Evolutionary conservation across 768 basidiomycete species (phyloP).

Genomic region (Phylloporus rhodoxanthus): DNA sequence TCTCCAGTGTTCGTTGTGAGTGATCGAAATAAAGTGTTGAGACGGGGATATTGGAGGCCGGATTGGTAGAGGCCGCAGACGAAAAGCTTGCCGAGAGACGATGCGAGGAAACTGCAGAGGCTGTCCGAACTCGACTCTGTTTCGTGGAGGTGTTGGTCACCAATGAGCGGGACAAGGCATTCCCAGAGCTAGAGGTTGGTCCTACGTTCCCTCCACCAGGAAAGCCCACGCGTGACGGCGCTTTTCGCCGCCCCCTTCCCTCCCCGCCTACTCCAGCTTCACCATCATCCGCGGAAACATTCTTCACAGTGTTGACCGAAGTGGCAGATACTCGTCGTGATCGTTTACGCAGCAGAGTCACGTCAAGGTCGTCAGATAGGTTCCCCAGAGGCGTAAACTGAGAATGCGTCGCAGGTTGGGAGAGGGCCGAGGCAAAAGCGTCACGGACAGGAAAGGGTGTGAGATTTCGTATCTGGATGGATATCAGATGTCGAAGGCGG

Average conservation of each 20-base stretch:
- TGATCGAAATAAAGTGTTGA: constrained; percentile 46
- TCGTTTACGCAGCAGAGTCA: constrained; percentile 53
- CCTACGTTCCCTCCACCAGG: constrained; percentile 18
- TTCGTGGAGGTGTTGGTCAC: constrained; percentile 24
- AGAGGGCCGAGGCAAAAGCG: constrained; percentile 62
- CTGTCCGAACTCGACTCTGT: constrained; percentile 42
- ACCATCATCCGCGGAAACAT: constrained; percentile 41
- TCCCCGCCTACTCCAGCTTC: constrained; percentile 26
- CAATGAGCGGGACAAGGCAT: constrained; percentile 14
- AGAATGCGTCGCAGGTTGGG: constrained; percentile 56
- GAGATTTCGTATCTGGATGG: constrained; percentile 72
- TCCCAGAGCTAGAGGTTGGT: constrained; percentile 6
- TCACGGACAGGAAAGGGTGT: constrained; percentile 83
- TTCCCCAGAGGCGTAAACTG: constrained; percentile 54
- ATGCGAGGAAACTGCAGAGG: constrained; percentile 46
- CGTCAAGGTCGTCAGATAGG: constrained; percentile 66
- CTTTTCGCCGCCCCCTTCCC: constrained; percentile 37
- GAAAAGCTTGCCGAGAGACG: constrained; percentile 6
- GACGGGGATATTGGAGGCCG: constrained; percentile 17
- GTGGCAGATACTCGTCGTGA: constrained; percentile 55
- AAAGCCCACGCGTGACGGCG: constrained; percentile 44
- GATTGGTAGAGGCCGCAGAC: constrained; percentile 2
- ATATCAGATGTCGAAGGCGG: constrained; percentile 67
- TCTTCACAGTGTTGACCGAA: constrained; percentile 47
- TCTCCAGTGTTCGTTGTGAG: constrained; percentile 66